Percentiles rank a stretch among this genome's conserved stretches.
Evolutionary conservation across 305 asterid genomes (phyloP).

Genomic region (Ajuga reptans): DNA sequence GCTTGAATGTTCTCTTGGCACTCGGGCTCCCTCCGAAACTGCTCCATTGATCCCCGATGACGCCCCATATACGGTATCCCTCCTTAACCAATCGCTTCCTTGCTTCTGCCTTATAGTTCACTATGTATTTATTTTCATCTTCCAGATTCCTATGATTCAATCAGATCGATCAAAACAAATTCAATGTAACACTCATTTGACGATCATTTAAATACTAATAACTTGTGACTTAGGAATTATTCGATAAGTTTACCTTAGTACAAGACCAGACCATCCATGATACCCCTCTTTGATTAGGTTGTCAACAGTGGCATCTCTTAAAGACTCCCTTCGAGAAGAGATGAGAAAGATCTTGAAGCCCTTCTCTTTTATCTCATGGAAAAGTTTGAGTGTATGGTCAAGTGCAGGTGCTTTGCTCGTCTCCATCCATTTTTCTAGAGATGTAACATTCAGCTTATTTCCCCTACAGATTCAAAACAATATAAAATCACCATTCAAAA

Average conservation of each 20-base stretch:
- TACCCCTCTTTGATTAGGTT: conserved; percentile 42
- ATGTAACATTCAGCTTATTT: conserved; percentile 30
- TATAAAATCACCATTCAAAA: too few relatives aligned
- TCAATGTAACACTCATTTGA: too few relatives aligned
- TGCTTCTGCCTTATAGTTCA: conserved; percentile 38
- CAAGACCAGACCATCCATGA: conserved; percentile 42
- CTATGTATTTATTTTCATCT: conserved; percentile 25
- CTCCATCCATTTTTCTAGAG: conserved; percentile 39
- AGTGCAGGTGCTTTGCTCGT: conserved; percentile 36
- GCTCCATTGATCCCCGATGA: conserved; percentile 49
- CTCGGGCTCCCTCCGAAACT: conserved; percentile 37
- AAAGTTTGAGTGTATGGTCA: conserved; percentile 24
- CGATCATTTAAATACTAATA: too few relatives aligned
- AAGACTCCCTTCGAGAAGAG: conserved; percentile 37
- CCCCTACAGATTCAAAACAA: conserved; percentile 24
- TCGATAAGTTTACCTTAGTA: conserved; percentile 23
- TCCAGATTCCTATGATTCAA: conserved; percentile 23
- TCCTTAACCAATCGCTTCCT: conserved; percentile 36
- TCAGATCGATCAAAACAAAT: too few relatives aligned
- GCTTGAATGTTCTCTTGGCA: conserved; percentile 43
- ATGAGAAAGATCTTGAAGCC: conserved; percentile 41
- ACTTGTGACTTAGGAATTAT: too few relatives aligned
- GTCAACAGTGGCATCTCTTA: conserved; percentile 48
- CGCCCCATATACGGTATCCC: conserved; percentile 42
- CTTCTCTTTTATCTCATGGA: conserved; percentile 30